These are phyloP conservation scores for Entoloma clypeatum DNA, from an alignment of 1,284 basidiomycete genomes.

Conservation along the genomic window DNA sequence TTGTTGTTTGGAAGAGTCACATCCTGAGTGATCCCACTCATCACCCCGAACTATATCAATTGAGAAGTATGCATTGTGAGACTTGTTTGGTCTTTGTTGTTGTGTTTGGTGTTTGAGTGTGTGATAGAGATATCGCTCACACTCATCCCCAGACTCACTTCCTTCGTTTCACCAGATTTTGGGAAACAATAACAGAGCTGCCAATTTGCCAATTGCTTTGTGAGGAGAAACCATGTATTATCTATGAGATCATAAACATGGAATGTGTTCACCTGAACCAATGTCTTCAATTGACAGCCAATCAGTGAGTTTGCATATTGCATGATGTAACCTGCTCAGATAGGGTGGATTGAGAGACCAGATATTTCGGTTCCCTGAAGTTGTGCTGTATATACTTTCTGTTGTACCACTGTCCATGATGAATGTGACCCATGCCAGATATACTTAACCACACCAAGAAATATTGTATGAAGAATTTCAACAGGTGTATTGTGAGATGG, in stretches of 20 bases:
- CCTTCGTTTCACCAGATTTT: too few species aligned
- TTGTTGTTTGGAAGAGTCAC: too few species aligned
- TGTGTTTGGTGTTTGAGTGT: too few species aligned
- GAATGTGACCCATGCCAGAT: conserved; percentile 29
- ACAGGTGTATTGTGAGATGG: conserved; percentile 32
- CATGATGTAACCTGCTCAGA: conserved; percentile 34
- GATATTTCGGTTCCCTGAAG: conserved; percentile 27
- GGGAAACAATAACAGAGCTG: conserved; percentile 30
- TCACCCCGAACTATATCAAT: too few species aligned
- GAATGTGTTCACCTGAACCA: conserved; percentile 33
- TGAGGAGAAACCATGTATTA: conserved; percentile 17
- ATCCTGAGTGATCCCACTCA: too few species aligned
- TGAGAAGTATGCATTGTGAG: too few species aligned
- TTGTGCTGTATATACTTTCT: conserved; percentile 21
- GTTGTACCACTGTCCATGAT: conserved; percentile 19
- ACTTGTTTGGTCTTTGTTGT: too few species aligned
- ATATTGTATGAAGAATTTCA: conserved; percentile 36
- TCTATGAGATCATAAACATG: conserved; percentile 29
- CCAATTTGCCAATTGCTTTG: conserved; percentile 29
- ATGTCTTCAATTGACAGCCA: conserved; percentile 38
- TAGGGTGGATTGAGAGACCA: conserved; percentile 30
- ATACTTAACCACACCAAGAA: conserved; percentile 39
- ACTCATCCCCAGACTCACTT: too few species aligned
- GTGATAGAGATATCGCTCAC: too few species aligned
- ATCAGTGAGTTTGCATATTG: conserved; percentile 38